Conservation (phyloP, 2,329 filamentous ascomycete species). For the Bipolaris zeicola region DNA sequence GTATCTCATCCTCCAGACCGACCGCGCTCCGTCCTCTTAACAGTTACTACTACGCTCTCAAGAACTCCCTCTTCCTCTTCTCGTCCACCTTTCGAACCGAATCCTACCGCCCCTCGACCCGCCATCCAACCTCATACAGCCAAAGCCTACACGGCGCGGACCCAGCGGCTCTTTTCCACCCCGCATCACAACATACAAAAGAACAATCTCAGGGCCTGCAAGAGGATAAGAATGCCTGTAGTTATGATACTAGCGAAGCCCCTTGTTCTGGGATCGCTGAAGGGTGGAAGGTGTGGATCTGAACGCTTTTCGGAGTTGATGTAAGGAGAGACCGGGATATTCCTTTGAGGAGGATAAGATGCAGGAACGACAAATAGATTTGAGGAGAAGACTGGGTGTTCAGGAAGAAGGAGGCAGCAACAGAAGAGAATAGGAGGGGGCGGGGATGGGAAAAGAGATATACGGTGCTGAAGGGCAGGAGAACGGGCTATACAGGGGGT, state of each 20-base stretch:
- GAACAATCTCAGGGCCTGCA: conserved; percentile 18
- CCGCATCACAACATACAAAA: conserved; percentile 11
- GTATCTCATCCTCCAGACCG: not conserved
- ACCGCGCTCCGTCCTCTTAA: not conserved
- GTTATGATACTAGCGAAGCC: conserved; percentile 7
- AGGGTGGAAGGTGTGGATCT: conserved; percentile 17
- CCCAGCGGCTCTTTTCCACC: conserved; percentile 8
- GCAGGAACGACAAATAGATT: not conserved
- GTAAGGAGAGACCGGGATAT: conserved; percentile 12
- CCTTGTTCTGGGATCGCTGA: conserved; percentile 11
- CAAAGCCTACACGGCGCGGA: conserved; percentile 26
- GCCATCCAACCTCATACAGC: conserved; percentile 11
- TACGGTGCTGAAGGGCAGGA: not conserved
- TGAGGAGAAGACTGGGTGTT: not conserved
- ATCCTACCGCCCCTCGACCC: conserved; percentile 9
- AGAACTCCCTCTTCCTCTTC: not conserved
- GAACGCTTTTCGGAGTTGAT: conserved; percentile 22
- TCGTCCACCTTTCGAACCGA: not conserved
- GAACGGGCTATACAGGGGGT: not conserved
- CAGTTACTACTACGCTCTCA: not conserved
- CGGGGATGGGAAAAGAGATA: not conserved
- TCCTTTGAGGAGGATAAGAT: conserved; percentile 9
- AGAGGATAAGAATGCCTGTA: conserved; percentile 15
- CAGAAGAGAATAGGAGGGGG: not conserved
- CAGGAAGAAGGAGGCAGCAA: not conserved